A percentile compares a stretch with the other conserved stretches of the same genome.
Conservation (phyloP, 768 basidiomycete genomes). For the Amyloporia xantha region DNA sequence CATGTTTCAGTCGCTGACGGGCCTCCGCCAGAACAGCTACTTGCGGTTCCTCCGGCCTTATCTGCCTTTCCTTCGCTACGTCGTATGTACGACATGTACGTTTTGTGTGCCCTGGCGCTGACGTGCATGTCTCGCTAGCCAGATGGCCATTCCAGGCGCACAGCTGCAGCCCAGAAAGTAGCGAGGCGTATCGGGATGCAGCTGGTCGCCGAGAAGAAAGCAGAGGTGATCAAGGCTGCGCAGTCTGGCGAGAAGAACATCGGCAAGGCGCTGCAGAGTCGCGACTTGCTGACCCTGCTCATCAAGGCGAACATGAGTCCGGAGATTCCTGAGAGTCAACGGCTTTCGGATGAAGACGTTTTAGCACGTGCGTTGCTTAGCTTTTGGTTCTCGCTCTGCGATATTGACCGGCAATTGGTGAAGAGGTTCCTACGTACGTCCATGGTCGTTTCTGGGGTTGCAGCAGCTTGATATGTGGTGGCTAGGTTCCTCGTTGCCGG, state of each 20-base stretch:
- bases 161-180: slow-evolving; percentile 6
- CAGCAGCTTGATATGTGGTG: slow-evolving; percentile 1
- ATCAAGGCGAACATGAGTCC: too few species aligned
- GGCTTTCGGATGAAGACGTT: slow-evolving; percentile 47
- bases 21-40: too few species aligned
- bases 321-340: slow-evolving; percentile 47
- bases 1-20: too few species aligned
- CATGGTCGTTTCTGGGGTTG: neutral
- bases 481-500: slow-evolving; percentile 22
- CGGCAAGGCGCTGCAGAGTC: slow-evolving; percentile 30
- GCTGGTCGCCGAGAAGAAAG: slow-evolving; percentile 26
- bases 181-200: slow-evolving; percentile 22
- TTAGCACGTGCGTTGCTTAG: too few species aligned
- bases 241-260: slow-evolving; percentile 24
- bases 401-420: too few species aligned
- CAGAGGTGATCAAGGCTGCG: slow-evolving; percentile 17
- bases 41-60: slow-evolving; percentile 5
- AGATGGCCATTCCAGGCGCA: neutral
- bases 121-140: neutral
- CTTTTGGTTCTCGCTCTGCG: too few species aligned
- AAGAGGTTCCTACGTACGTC: slow-evolving; percentile 18
- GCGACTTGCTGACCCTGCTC: slow-evolving; percentile 55
- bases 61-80: slow-evolving; percentile 19
- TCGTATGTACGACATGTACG: slow-evolving; percentile 6
- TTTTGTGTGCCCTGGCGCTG: too few species aligned